Percentiles rank a stretch among this genome's conserved stretches.
These are phyloP conservation scores for Polytrichum commune DNA, from an alignment of 225 moss, liverwort and hornwort species.

Conservation along the genomic window DNA sequence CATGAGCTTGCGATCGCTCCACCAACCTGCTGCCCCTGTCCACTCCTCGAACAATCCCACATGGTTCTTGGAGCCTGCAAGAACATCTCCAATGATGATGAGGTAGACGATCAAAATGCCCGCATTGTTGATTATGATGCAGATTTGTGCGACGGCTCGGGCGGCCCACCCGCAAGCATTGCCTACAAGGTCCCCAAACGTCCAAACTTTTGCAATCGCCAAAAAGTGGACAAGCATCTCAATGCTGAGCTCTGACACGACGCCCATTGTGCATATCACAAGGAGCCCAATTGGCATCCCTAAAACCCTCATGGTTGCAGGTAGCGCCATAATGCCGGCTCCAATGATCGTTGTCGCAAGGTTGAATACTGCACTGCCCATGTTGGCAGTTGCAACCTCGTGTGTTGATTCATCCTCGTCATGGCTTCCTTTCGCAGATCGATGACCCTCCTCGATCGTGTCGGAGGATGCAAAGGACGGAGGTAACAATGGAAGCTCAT, in stretches of 20 bases:
- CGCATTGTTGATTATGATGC: slow-evolving; percentile 67
- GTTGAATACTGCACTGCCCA: slow-evolving; percentile 93
- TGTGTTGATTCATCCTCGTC: slow-evolving; percentile 2
- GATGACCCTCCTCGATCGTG: not conserved
- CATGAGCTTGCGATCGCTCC: slow-evolving; percentile 68
- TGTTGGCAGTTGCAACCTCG: slow-evolving; percentile 49
- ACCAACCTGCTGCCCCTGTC: slow-evolving; percentile 42
- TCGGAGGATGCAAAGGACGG: slow-evolving; percentile 20
- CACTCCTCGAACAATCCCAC: slow-evolving; percentile 70
- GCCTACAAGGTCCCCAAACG: slow-evolving; percentile 65
- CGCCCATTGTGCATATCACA: slow-evolving; percentile 62
- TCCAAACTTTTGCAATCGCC: slow-evolving; percentile 50
- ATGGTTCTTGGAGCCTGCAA: slow-evolving; percentile 79
- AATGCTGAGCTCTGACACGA: slow-evolving; percentile 66
- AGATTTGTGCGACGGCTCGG: slow-evolving; percentile 55
- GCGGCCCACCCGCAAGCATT: slow-evolving; percentile 57
- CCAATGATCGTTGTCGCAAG: slow-evolving; percentile 89
- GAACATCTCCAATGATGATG: slow-evolving; percentile 91
- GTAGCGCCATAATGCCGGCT: slow-evolving; percentile 95
- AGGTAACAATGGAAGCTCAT: slow-evolving; percentile 41
- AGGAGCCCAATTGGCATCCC: slow-evolving; percentile 66
- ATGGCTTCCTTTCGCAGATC: not conserved
- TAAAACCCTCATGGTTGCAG: slow-evolving; percentile 81
- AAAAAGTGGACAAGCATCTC: slow-evolving; percentile 81
- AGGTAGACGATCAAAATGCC: slow-evolving; percentile 84